Conservation (phyloP, 2,329 filamentous ascomycete species). For the Claviceps sp. region DNA sequence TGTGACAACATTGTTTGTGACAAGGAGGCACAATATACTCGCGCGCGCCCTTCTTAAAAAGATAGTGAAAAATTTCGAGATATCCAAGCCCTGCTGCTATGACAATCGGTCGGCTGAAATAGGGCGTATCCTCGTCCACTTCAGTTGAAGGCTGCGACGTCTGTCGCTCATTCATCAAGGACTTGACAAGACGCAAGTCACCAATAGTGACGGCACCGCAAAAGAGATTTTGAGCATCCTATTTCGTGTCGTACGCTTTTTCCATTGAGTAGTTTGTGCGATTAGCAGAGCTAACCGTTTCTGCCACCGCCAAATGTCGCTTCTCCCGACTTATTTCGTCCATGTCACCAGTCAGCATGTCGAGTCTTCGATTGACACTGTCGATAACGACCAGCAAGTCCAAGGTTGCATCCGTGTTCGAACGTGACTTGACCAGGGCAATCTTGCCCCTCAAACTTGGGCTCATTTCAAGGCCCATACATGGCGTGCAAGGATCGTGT, state of each 20-base stretch:
- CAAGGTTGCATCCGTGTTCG: neutral
- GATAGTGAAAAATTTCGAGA: neutral
- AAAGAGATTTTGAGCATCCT: neutral
- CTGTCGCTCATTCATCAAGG: neutral
- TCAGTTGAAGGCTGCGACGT: neutral
- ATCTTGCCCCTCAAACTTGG: neutral
- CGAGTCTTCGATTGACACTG: neutral
- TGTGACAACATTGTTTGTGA: too few relatives aligned
- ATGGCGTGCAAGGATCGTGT: neutral
- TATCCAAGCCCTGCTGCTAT: neutral
- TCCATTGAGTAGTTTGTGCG: neutral
- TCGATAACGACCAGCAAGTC: neutral
- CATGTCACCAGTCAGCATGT: neutral
- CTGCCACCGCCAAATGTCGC: neutral
- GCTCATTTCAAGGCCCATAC: neutral
- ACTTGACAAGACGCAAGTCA: neutral
- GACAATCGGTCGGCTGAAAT: neutral
- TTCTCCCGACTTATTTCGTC: neutral
- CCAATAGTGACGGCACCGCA: neutral
- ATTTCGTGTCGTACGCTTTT: neutral
- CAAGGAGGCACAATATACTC: neutral
- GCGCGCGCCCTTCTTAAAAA: neutral
- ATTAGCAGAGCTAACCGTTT: neutral
- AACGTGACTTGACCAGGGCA: neutral
- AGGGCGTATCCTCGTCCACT: neutral